Evolutionary conservation across 805 yeast species (phyloP), one percentile per base, ranked within the genome.

Genomic region (Metschnikowia shivogae): DNA sequence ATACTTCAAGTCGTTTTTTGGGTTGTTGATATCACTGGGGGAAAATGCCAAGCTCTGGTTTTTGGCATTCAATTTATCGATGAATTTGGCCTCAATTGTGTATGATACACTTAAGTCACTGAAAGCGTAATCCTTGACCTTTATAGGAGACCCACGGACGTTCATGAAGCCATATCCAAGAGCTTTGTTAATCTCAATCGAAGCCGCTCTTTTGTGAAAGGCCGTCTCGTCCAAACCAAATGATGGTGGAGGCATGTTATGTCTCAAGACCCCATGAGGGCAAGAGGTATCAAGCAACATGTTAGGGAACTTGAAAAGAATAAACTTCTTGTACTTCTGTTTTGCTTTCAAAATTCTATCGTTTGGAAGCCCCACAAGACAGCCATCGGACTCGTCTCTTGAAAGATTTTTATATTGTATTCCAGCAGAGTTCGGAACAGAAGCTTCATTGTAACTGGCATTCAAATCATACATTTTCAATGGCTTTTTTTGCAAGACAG

Each of bases 391-490:
- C 9, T 49, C 36, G 56, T 80, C 86, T 6, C 50, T 56, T 10
- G 73, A 64, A 29, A 68, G 74, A 1, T 74, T 66, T 28, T 62
- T 70, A 50, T 75, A 73, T 41, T 71, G 70, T 10, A 73, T 59
- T 0, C 78, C 74, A 14, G 80, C 81, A 31, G 79, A 69, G 52
- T 74, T 72, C 2, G 82, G 79, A 13, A 78, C 71, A 32, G 72
- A 69, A 1, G 64, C 58, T 45, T 74, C 73, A 0, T 78, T 75
- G 52, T 72, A 75, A 7, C 82, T 75, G 1, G 85, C 85, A 57
- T 76, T 73, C 36, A 80, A 54, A 55, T 81, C 86, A 40, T 79
- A 76, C 84, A 79, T 81, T 50, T 79, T 73, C 39, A 81, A 56
- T 49, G 80, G 76, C 51, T 78, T 73, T 50, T 80, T 78, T 57